Percentiles rank a stretch among this genome's conserved stretches.
phyloP scores from a whole-genome alignment of 345 rosid species.

The Reutealis trisperma region DNA sequence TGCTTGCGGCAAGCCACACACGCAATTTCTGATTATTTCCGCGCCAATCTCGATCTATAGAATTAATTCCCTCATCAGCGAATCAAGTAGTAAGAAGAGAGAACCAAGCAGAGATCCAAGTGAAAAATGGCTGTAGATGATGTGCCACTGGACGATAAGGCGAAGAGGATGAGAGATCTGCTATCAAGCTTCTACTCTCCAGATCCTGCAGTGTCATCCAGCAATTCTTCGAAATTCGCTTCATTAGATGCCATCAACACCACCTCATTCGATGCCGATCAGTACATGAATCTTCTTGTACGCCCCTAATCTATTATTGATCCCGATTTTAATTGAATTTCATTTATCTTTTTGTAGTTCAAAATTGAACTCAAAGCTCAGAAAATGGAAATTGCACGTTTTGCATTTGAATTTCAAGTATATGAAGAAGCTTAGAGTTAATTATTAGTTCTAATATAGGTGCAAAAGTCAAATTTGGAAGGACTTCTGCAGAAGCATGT shows the following conservation, averaged over 20 bases:
- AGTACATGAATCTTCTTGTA: slow-evolving; percentile 94
- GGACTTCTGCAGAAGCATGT: slow-evolving; percentile 89
- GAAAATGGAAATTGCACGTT: neutral
- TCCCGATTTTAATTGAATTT: neutral
- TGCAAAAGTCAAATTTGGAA: slow-evolving; percentile 79
- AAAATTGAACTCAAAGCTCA: neutral
- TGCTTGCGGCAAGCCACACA: neutral
- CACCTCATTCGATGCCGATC: slow-evolving; percentile 79
- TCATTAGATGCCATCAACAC: slow-evolving; percentile 82
- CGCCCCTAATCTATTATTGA: slow-evolving; percentile 5
- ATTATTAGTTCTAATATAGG: slow-evolving; percentile 38
- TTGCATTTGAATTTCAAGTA: neutral
- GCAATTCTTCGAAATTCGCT: slow-evolving; percentile 39
- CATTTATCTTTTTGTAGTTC: neutral
- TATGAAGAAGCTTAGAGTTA: neutral
- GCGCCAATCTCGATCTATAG: neutral
- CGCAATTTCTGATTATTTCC: neutral
- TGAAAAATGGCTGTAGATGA: slow-evolving; percentile 61
- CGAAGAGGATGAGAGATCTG: slow-evolving; percentile 99
- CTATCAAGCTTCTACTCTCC: slow-evolving; percentile 95
- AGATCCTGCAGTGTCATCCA: slow-evolving; percentile 65
- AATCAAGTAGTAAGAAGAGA: neutral
- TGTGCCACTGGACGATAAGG: slow-evolving; percentile 89
- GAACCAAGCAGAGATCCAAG: neutral
- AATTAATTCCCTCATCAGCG: neutral